phyloP scores from a whole-genome alignment of 129 eudicot species.

The Flaveria linearis region DNA sequence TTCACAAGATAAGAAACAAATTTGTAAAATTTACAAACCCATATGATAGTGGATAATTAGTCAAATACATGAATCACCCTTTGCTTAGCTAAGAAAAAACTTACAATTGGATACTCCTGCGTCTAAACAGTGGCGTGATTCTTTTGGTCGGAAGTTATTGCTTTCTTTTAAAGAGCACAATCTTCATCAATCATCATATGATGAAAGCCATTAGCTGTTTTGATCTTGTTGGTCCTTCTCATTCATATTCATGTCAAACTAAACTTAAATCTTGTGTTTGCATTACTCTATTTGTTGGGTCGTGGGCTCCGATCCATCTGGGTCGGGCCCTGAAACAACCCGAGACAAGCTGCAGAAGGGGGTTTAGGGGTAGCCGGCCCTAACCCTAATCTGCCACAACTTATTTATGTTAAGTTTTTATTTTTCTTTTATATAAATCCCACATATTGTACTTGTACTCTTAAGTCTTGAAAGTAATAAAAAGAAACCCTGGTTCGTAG shows the following conservation, averaged over 20 bases:
- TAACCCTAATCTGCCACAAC: too few species aligned
- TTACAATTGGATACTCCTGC: not conserved
- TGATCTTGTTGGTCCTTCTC: conserved; percentile 4
- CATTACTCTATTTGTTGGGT: not conserved
- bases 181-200: conserved; percentile 6
- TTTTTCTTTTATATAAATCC: too few species aligned
- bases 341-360: too few species aligned
- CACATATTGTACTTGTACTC: too few species aligned
- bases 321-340: too few species aligned
- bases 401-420: too few species aligned
- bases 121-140: too few species aligned
- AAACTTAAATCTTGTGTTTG: not conserved
- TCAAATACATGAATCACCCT: not conserved
- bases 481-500: too few species aligned
- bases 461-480: too few species aligned
- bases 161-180: not conserved
- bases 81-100: not conserved
- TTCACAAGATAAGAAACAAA: not conserved
- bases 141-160: conserved; percentile 8
- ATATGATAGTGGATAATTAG: not conserved
- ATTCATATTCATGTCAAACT: not conserved
- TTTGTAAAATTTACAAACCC: not conserved
- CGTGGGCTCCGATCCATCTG: too few species aligned
- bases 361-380: too few species aligned
- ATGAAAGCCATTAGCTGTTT: not conserved